Conservation (phyloP, 2,329 filamentous ascomycete species). For the Mollisiaceae sp. region DNA sequence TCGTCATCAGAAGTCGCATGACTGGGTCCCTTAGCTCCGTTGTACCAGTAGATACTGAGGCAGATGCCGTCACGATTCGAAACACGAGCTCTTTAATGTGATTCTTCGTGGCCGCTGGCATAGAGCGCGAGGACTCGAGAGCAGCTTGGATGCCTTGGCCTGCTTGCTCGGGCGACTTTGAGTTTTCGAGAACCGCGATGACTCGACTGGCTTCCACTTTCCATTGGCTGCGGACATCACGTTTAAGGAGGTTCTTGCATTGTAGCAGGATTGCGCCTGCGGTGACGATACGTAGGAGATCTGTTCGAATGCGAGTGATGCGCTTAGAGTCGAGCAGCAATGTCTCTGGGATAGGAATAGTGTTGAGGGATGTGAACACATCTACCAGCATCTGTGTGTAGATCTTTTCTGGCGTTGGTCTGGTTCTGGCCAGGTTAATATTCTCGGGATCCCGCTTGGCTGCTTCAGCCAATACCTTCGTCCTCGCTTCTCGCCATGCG, state of each 20-base stretch:
- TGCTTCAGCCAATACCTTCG: slow-evolving; percentile 68
- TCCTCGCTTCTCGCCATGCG: slow-evolving; percentile 69
- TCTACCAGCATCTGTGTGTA: slow-evolving; percentile 79
- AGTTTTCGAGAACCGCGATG: slow-evolving; percentile 68
- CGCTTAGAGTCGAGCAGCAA: slow-evolving; percentile 71
- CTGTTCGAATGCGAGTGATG: slow-evolving; percentile 59
- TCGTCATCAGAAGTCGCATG: slow-evolving; percentile 69
- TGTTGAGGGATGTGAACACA: slow-evolving; percentile 70
- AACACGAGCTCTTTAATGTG: slow-evolving; percentile 63
- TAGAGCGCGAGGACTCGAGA: slow-evolving; percentile 65
- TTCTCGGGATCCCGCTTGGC: slow-evolving; percentile 72
- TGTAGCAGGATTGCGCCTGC: slow-evolving; percentile 77
- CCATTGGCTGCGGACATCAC: slow-evolving; percentile 79
- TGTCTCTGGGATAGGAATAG: slow-evolving; percentile 71
- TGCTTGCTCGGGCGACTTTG: slow-evolving; percentile 53
- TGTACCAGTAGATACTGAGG: slow-evolving; percentile 34
- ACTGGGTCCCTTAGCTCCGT: slow-evolving; percentile 55
- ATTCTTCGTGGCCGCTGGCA: slow-evolving; percentile 65
- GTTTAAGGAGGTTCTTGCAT: slow-evolving; percentile 82
- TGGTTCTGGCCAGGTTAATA: slow-evolving; percentile 64
- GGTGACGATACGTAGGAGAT: slow-evolving; percentile 70
- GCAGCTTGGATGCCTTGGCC: slow-evolving; percentile 67
- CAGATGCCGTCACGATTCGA: slow-evolving; percentile 53
- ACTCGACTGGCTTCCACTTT: slow-evolving; percentile 75
- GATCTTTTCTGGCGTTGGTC: slow-evolving; percentile 70